These are phyloP conservation scores for Heimioporus sp. DNA, from an alignment of 768 basidiomycete species.

Conservation along the genomic window DNA sequence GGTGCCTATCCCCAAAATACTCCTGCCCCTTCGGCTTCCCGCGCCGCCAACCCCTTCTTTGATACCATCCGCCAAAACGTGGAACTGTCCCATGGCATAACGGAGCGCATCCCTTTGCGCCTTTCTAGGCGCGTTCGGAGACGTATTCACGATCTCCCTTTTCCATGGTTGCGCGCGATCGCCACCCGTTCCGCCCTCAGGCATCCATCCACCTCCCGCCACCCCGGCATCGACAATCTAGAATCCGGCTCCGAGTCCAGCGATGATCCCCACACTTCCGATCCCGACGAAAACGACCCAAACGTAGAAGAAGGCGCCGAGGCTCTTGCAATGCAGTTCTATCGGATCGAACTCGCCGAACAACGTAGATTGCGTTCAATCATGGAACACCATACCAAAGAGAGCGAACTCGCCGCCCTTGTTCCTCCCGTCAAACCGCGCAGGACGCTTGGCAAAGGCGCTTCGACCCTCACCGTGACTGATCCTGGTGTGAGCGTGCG, in stretches of 20 bases:
- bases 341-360: constrained; percentile 88
- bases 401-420: constrained; percentile 35
- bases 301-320: constrained; percentile 70
- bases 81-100: constrained; percentile 72
- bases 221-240: constrained; percentile 15
- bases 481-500: constrained; percentile 4
- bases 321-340: constrained; percentile 88
- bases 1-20: constrained; percentile 7
- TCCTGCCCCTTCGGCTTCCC: constrained; percentile 22
- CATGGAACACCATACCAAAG: constrained; percentile 85
- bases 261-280: constrained; percentile 31
- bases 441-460: constrained; percentile 1
- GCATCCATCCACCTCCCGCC: constrained; percentile 8
- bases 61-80: constrained; percentile 89
- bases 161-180: constrained; percentile 74
- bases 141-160: constrained; percentile 74
- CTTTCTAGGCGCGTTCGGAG: constrained; percentile 48
- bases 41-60: constrained; percentile 81
- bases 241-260: constrained; percentile 34
- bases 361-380: constrained; percentile 85
- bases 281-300: constrained; percentile 35
- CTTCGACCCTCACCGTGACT: not conserved
- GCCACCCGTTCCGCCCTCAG: constrained; percentile 47
- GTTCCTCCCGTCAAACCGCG: constrained; percentile 6
- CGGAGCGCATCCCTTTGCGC: constrained; percentile 78